phyloP scores from a whole-genome alignment of 176 grass and related monocot genomes.

The Themeda triandra region DNA sequence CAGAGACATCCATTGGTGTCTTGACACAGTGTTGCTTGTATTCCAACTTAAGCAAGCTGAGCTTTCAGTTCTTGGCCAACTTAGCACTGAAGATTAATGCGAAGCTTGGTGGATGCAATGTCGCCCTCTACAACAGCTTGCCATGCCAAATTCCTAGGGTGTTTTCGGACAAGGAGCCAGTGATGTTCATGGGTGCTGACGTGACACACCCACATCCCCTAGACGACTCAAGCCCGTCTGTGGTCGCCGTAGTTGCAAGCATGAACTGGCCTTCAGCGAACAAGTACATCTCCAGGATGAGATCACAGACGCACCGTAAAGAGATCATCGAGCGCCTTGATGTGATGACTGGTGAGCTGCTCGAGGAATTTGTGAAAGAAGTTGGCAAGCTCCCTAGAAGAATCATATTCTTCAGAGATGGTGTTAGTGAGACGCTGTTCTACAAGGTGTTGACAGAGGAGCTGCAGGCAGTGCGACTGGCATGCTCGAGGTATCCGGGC shows the following conservation, averaged over 20 bases:
- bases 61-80: conserved; percentile 77
- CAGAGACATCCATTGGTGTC: conserved; percentile 81
- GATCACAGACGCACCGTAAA: conserved; percentile 89
- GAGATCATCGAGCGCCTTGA: conserved; percentile 88
- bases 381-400: conserved; percentile 68
- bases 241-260: conserved; percentile 85
- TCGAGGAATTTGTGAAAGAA: conserved; percentile 71
- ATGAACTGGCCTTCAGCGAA: conserved; percentile 91
- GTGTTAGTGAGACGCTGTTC: conserved; percentile 88
- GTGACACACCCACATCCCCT: conserved; percentile 94
- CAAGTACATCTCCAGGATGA: conserved; percentile 92
- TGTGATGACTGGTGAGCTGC: conserved; percentile 62
- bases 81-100: conserved; percentile 89
- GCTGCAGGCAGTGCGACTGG: conserved; percentile 52
- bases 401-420: conserved; percentile 94
- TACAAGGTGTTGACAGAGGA: conserved; percentile 91
- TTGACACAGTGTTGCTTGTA: conserved; percentile 96
- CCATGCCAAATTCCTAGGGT: conserved; percentile 77
- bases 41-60: conserved; percentile 67
- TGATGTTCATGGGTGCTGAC: conserved; percentile 96
- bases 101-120: conserved; percentile 84
- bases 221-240: conserved; percentile 81
- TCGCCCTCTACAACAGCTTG: conserved; percentile 70
- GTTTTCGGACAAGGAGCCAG: conserved; percentile 63
- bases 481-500: conserved; percentile 50